Percentiles rank a stretch among this genome's conserved stretches.
phyloP scores from a whole-genome alignment of 805 yeast species.

The Clavispora asparagi region DNA sequence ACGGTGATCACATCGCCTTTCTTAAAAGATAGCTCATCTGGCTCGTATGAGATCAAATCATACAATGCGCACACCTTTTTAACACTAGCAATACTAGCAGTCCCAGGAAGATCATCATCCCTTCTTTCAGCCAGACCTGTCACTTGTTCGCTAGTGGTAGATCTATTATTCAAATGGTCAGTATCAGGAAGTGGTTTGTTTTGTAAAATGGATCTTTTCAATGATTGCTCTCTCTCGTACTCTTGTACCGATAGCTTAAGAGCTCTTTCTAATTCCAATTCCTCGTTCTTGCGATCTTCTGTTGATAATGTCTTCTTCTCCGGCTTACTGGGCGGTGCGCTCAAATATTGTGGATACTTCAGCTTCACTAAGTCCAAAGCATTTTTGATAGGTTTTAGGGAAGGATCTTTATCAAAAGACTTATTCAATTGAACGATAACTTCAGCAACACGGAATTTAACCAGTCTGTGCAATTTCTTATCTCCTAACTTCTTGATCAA shows the following conservation, averaged over 20 bases:
- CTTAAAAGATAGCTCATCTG: constrained; percentile 81
- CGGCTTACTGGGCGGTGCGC: constrained; percentile 49
- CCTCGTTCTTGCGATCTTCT: constrained; percentile 55
- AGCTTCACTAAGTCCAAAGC: constrained; percentile 47
- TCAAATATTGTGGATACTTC: constrained; percentile 31
- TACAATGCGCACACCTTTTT: constrained; percentile 80
- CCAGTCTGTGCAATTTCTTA: constrained; percentile 54
- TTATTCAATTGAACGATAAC: constrained; percentile 61
- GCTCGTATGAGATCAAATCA: constrained; percentile 71
- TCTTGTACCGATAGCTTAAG: constrained; percentile 70
- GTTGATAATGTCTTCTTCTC: constrained; percentile 45
- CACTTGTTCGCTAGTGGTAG: not conserved
- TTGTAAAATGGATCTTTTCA: constrained; percentile 22
- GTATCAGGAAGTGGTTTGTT: constrained; percentile 35
- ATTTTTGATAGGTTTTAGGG: constrained; percentile 63
- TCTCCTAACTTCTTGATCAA: constrained; percentile 45
- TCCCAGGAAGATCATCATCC: constrained; percentile 11
- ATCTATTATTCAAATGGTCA: not conserved
- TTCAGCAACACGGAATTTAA: constrained; percentile 62
- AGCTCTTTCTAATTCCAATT: constrained; percentile 73
- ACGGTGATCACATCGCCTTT: constrained; percentile 87
- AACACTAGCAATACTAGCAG: constrained; percentile 40
- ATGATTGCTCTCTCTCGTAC: constrained; percentile 36
- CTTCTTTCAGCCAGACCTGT: not conserved
- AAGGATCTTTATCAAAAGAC: constrained; percentile 69